Base-by-base conservation (phyloP, 2,329 filamentous ascomycete genomes). In the Elsinoe perseae region DNA sequence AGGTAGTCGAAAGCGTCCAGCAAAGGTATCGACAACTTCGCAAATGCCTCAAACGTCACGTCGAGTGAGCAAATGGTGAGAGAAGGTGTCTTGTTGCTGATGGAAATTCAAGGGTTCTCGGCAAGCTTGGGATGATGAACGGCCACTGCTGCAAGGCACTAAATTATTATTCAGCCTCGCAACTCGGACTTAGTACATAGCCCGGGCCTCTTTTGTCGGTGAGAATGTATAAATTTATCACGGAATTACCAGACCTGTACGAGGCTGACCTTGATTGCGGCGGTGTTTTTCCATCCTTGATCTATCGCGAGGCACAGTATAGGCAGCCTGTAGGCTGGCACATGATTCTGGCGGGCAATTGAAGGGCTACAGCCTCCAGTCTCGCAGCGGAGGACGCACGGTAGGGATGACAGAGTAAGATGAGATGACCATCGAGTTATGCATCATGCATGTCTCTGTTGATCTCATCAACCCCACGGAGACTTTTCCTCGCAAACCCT, bases 81-180 rank as follows among this genome's bases (percentile, higher is more conserved):
- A 20, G 32, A 25, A 36, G 30, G 48, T 32, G 48, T 36, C 28
- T 14, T 50, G 48, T 52, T 52, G 30, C 25, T 52, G 28, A 52
- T 52, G 48, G 30, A 52, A 52, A 36, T 52, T 36, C 30, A 52
- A 36, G 48, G 48, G 30, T 36, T 50, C 48, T 52, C 48, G 48
- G 30, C 48, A 52, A 52, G 48, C 48, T 50, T 38, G 32, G 48
- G 48, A 52, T 34, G 48, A 52, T 52, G 48, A 52, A 38, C 25
- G 30, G 28, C 48, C 30, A 52, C 25, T 34, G n/a, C 25, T 44
- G 40, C 40, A 28, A 52, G 28, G 28, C 48, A 52, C 48, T 52
- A 52, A 52, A 34, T 52, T 36, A 52, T 52, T 38, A 34, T 52
- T 38, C 48, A 52, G 48, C 48, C 48, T 52, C 48, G 48, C 48